phyloP scores from a whole-genome alignment of 768 basidiomycete species.

The Tricholoma hemisulphureum region DNA sequence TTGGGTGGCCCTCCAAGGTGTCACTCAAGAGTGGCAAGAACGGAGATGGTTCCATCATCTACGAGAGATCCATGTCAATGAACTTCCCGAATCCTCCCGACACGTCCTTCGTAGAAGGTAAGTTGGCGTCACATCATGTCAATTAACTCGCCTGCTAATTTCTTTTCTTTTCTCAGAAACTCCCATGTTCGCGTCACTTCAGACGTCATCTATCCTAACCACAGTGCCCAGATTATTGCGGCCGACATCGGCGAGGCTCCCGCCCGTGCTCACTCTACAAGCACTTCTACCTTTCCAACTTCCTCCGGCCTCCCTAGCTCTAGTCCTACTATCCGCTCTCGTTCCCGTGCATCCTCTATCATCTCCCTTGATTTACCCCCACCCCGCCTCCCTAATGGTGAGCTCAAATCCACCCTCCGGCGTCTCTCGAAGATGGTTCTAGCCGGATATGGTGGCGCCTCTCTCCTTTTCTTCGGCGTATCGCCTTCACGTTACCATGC shows the following conservation, averaged over 20 bases:
- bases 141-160: neutral
- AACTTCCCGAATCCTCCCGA: slow-evolving; percentile 33
- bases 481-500: slow-evolving; percentile 34
- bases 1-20: slow-evolving; percentile 79
- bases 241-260: slow-evolving; percentile 76
- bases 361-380: slow-evolving; percentile 1
- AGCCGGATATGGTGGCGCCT: slow-evolving; percentile 82
- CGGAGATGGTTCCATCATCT: slow-evolving; percentile 63
- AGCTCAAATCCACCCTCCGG: slow-evolving; percentile 69
- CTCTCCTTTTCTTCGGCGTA: slow-evolving; percentile 78
- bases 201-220: slow-evolving; percentile 66
- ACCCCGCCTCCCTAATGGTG: slow-evolving; percentile 36
- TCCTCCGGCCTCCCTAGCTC: slow-evolving; percentile 16
- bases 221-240: slow-evolving; percentile 70
- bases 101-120: slow-evolving; percentile 36
- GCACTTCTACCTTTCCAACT: slow-evolving; percentile 26
- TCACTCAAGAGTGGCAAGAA: slow-evolving; percentile 81
- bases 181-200: slow-evolving; percentile 74
- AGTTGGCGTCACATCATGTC: neutral
- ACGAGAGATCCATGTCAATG: slow-evolving; percentile 63
- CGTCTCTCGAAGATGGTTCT: slow-evolving; percentile 80
- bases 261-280: neutral
- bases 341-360: slow-evolving; percentile 1
- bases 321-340: slow-evolving; percentile 13
- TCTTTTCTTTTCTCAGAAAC: slow-evolving; percentile 24